Evolutionary conservation across 2,329 filamentous ascomycete genomes (phyloP).

Genomic region (Tolypocladium tundrense): DNA sequence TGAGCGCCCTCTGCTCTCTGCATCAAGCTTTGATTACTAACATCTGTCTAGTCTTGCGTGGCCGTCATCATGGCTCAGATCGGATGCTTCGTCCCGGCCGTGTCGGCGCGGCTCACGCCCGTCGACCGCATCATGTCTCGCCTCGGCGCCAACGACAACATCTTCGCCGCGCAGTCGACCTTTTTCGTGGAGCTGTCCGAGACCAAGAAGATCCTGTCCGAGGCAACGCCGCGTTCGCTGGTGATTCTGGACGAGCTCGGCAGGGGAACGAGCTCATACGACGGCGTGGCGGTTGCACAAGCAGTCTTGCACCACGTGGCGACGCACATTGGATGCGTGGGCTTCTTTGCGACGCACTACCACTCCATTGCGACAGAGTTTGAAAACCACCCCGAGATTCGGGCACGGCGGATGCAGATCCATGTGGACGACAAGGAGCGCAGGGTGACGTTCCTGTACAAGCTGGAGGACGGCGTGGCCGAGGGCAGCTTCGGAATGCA

Average conservation of each 20-base stretch:
- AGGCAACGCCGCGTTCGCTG: slow-evolving; percentile 85
- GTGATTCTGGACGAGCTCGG: slow-evolving; percentile 96
- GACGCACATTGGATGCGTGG: slow-evolving; percentile 82
- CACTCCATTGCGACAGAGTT: slow-evolving; percentile 91
- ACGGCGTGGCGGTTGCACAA: slow-evolving; percentile 92
- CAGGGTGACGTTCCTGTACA: slow-evolving; percentile 94
- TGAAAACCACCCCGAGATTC: slow-evolving; percentile 76
- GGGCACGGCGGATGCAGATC: slow-evolving; percentile 84
- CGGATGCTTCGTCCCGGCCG: slow-evolving; percentile 82
- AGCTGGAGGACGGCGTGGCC: slow-evolving; percentile 83
- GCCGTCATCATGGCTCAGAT: slow-evolving; percentile 97
- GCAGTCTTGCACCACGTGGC: slow-evolving; percentile 95
- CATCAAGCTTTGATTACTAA: background rate
- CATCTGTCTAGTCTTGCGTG: slow-evolving; percentile 60
- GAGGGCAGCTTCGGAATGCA: slow-evolving; percentile 99
- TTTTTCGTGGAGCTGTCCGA: slow-evolving; percentile 98
- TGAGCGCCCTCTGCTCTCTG: slow-evolving; percentile 27
- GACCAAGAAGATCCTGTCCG: slow-evolving; percentile 93
- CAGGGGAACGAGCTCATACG: slow-evolving; percentile 88
- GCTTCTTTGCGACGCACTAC: slow-evolving; percentile 97
- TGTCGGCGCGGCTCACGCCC: slow-evolving; percentile 73
- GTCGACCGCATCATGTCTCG: slow-evolving; percentile 98
- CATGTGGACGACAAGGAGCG: slow-evolving; percentile 76
- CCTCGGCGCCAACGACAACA: slow-evolving; percentile 95
- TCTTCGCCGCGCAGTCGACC: slow-evolving; percentile 93